Conservation (phyloP, 371 early-diverging fungal genomes). For the Apophysomyces ossiformis region DNA sequence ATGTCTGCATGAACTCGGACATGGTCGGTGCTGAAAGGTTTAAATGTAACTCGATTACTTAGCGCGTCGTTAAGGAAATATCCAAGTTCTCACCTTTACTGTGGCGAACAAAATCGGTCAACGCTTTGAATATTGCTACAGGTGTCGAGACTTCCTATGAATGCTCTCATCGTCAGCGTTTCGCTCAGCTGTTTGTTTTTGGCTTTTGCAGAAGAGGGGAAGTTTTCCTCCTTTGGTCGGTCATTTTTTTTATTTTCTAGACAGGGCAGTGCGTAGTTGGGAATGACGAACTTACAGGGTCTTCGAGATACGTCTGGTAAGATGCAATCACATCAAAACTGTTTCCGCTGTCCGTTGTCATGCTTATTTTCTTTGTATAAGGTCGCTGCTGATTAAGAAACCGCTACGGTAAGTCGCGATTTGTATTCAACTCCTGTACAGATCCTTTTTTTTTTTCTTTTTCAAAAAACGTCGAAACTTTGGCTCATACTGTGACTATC, state of each 20-base stretch:
- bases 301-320: constrained; percentile 29
- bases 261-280: background rate
- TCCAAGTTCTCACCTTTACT: constrained; percentile 56
- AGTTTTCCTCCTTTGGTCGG: too few relatives aligned
- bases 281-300: constrained; percentile 25
- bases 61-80: background rate
- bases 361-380: background rate
- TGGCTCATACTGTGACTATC: too few relatives aligned
- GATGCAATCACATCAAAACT: constrained; percentile 25
- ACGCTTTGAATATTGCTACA: constrained; percentile 84
- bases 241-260: too few relatives aligned
- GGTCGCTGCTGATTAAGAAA: background rate
- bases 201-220: too few relatives aligned
- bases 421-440: background rate
- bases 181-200: background rate
- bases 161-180: background rate
- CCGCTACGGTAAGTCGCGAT: too few relatives aligned
- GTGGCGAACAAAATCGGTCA: constrained; percentile 76
- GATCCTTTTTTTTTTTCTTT: background rate
- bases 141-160: constrained; percentile 82
- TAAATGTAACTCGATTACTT: background rate
- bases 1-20: constrained; percentile 85
- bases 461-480: background rate
- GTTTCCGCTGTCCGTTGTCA: constrained; percentile 5
- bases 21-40: constrained; percentile 70